Base-by-base conservation (phyloP, 345 rosid species). In the Euphorbia peplus region DNA sequence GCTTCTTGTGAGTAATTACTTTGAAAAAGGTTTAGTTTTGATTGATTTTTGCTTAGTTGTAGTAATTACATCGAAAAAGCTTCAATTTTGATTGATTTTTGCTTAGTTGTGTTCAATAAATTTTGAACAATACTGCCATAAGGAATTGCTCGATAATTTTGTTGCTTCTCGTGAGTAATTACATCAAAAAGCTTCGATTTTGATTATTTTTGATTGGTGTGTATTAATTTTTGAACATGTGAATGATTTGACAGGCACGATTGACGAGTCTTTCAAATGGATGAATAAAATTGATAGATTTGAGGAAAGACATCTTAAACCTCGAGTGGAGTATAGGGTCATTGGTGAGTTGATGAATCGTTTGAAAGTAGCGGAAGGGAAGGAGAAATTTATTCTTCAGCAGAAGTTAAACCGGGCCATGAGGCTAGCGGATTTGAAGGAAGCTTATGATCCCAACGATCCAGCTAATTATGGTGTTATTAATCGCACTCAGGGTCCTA, bases 311-410 rank as follows among this genome's bases (percentile, higher is more conserved):
- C 99, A 93, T 79, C 87, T 93, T 69, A 70, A 68, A 47, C 88
- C 88, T 64, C 74, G 85, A 59, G 95, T 83, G 25, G 96, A 93
- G 42, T 89, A 93, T 59, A 84, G 89, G 68, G 97, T 93, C 56
- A 91, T 93, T 70, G 99, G 97, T 56, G 97, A 93, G 71, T 66
- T 93, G 81, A 85, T 91, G 83, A 88, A 89, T 74, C 84, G 84
- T 7, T 75, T 93, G 73, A 91, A 91, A 70, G 83, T 83, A 25
- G 89, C 95, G 6, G 87, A 93, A 80, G 99, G 97, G 2, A 93
- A 91, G 78, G 96, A 93, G 1, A 91, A 83, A 75, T 91, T 93
- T 66, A 59, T 91, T 65, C 95, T 93, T 42, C 97, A 91, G 64
- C 97, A 89, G 8, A 93, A 91, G 55, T 70, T 93, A 4, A 91